Evolutionary conservation across 1,284 basidiomycete species (phyloP).

Genomic region (Wolfiporia cocos): DNA sequence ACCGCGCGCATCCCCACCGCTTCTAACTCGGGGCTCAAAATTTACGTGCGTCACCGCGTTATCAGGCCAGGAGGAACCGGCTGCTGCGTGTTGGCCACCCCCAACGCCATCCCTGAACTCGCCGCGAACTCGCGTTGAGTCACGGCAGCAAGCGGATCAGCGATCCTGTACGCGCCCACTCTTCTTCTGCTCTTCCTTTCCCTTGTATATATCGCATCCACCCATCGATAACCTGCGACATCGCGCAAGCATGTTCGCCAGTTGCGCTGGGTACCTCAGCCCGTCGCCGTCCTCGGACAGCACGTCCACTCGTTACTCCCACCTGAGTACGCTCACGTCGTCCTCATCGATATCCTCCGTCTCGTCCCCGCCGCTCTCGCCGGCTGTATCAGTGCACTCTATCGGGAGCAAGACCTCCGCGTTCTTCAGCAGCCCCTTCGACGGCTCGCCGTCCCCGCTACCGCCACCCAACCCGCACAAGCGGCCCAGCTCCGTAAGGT

Average conservation of each 20-base stretch:
- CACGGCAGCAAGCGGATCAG: too few relatives aligned
- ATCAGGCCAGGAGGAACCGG: background rate
- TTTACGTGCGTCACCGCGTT: background rate
- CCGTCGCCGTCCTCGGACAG: conserved; percentile 20
- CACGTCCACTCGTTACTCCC: conserved; percentile 22
- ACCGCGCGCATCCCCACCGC: background rate
- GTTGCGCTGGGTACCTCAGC: conserved; percentile 19
- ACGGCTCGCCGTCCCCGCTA: conserved; percentile 14
- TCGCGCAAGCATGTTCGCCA: conserved; percentile 20
- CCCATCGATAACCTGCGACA: too few relatives aligned
- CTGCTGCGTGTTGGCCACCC: background rate
- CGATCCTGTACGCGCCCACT: too few relatives aligned
- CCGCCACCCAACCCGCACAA: conserved; percentile 22
- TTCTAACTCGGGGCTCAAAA: background rate
- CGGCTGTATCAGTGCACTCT: conserved; percentile 14
- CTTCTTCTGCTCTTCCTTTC: too few relatives aligned
- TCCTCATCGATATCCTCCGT: conserved; percentile 15
- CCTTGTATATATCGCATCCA: too few relatives aligned
- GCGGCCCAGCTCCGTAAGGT: conserved; percentile 15
- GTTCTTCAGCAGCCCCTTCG: conserved; percentile 27
- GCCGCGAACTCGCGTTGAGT: too few relatives aligned
- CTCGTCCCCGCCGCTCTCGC: conserved; percentile 16
- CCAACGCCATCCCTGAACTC: background rate
- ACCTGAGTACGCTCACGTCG: conserved; percentile 22
- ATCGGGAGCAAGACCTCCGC: conserved; percentile 26